Base-by-base conservation (phyloP, 2,329 filamentous ascomycete species). In the Sphaerulina populicola region DNA sequence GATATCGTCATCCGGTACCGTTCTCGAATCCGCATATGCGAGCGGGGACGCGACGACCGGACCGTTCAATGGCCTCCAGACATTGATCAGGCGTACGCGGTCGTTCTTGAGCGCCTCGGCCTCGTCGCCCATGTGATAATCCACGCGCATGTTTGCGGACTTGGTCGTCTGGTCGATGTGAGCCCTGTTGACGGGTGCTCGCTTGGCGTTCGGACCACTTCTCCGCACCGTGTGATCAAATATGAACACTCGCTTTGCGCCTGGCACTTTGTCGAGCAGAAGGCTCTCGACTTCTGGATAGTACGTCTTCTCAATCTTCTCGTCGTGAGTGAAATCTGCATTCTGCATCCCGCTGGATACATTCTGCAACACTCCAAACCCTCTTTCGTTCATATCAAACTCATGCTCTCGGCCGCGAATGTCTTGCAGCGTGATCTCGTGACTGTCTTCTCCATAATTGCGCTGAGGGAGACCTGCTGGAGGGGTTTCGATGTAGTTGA, bases 211-310 rank as follows among this genome's bases (percentile, higher is more conserved):
- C 0, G 81, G 77, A 1, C 69, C 65, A 9, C 79, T 74, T 38
- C 85, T 79, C n/a, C 89, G 84, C 66, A 94, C 80, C 6, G 88
- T 94, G 72, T 95, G 86, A 73, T 94, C 88, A 70, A 94, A 95
- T 64, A 94, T 72, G 59, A 87, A 73, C 29, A 94, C 74, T 4
- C 77, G 75, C 51, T 78, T 75, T 23, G 79, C 77, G 47, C 84
- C 86, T 0, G 83, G 81, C 12, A 94, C 74, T 51, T 80, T 69
- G 11, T 79, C 71, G 2, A 89, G 71, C 0, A 96, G 72, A 23
- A 94, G 72, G 44, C 76, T 67, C 69, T 90, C 84, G 7, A 94
- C 79, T 66, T 95, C 88, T 0, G 88, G 85, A 72, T 96, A 96
- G 74, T 94, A 96, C 48, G 81, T 76, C 1, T 71, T 62, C 62